Evolutionary conservation across 2,329 filamentous ascomycete species (phyloP).

Genomic region (Clonostachys rosea): DNA sequence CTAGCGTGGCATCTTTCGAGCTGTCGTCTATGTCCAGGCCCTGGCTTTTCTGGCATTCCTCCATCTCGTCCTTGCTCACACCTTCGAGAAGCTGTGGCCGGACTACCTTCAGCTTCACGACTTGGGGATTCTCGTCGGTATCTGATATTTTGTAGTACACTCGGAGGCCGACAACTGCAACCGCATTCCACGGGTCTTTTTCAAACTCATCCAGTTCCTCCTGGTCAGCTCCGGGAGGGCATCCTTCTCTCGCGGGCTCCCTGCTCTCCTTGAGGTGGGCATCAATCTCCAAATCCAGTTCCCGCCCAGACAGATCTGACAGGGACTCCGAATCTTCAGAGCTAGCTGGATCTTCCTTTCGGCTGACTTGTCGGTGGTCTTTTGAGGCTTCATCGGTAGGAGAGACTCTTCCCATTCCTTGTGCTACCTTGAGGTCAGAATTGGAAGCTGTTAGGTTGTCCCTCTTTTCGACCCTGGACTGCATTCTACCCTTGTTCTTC

Average conservation of each 20-base stretch:
- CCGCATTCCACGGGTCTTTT: conserved; percentile 58
- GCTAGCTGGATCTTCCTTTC: conserved; percentile 11
- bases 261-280: conserved; percentile 3
- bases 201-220: conserved; percentile 51
- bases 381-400: background rate
- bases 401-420: background rate
- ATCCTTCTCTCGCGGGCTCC: background rate
- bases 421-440: too few relatives aligned
- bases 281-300: conserved; percentile 25
- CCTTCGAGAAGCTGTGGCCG: conserved; percentile 19
- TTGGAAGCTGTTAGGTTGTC: conserved; percentile 5
- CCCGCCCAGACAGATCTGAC: conserved; percentile 31
- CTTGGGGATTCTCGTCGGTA: conserved; percentile 20
- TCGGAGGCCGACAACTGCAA: conserved; percentile 56
- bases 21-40: conserved; percentile 39
- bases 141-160: conserved; percentile 48
- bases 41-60: conserved; percentile 17
- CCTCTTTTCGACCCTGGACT: conserved; percentile 17
- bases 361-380: background rate
- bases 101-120: conserved; percentile 31
- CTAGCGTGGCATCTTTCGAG: conserved; percentile 36
- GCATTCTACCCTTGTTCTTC: conserved; percentile 46
- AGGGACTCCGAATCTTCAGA: conserved; percentile 24
- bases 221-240: conserved; percentile 9
- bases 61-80: conserved; percentile 11